Conservation (phyloP, 2,329 filamentous ascomycete genomes). For the Canariomyces notabilis region DNA sequence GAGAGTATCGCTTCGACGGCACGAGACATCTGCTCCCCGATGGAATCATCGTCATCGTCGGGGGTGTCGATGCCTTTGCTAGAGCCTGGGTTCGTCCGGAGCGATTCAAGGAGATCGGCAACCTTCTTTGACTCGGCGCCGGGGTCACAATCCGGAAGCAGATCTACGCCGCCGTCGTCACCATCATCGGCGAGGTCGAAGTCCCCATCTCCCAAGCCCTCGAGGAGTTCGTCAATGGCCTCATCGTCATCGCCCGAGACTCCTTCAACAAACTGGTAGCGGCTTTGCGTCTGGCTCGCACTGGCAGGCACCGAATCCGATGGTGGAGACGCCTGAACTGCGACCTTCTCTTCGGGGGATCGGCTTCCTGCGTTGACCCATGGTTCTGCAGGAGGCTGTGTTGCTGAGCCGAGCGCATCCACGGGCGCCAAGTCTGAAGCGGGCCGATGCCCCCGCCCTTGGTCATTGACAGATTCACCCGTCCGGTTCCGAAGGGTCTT, state of each 20-base stretch:
- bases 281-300: background rate
- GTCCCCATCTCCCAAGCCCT: slow-evolving; percentile 34
- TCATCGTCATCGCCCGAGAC: slow-evolving; percentile 38
- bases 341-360: slow-evolving; percentile 1
- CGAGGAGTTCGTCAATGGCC: slow-evolving; percentile 49
- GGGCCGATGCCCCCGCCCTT: too few relatives aligned
- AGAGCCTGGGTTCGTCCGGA: slow-evolving; percentile 24
- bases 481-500: slow-evolving; percentile 44
- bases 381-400: background rate
- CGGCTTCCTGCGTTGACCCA: background rate
- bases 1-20: slow-evolving; percentile 43
- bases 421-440: too few relatives aligned
- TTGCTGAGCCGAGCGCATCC: background rate
- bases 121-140: slow-evolving; percentile 31
- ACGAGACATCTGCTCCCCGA: slow-evolving; percentile 44
- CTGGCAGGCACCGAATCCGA: slow-evolving; percentile 1
- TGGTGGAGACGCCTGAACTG: background rate
- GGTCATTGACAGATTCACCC: slow-evolving; percentile 19
- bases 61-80: slow-evolving; percentile 7
- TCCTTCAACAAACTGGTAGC: background rate
- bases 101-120: slow-evolving; percentile 30
- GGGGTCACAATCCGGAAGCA: slow-evolving; percentile 9
- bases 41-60: slow-evolving; percentile 38
- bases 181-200: slow-evolving; percentile 25
- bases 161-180: slow-evolving; percentile 7